Conservation (phyloP, 129 eudicot species). For the Arctium lappa region DNA sequence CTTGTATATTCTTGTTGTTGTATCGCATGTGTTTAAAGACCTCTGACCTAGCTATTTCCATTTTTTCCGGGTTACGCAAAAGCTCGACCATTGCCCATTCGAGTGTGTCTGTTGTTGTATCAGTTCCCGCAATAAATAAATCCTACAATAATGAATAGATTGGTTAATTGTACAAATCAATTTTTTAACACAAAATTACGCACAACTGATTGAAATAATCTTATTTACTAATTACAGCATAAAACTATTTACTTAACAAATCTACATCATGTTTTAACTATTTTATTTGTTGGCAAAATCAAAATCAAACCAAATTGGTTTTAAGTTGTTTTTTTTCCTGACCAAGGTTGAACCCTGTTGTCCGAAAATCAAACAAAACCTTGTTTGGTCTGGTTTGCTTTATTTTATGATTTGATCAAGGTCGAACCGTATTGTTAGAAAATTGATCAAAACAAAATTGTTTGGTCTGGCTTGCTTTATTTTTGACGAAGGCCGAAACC, state of each 20-base stretch:
- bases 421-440: neutral
- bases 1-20: neutral
- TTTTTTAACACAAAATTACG: neutral
- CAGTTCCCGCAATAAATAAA: slow-evolving; percentile 37
- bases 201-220: neutral
- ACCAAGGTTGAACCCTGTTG: neutral
- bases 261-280: neutral
- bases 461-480: neutral
- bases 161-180: neutral
- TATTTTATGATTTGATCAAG: neutral
- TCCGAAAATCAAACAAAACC: neutral
- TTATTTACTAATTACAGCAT: neutral
- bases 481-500: too few relatives aligned
- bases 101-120: slow-evolving; percentile 31
- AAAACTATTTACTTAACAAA: neutral
- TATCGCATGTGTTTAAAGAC: slow-evolving; percentile 11
- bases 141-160: slow-evolving; percentile 1
- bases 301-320: neutral
- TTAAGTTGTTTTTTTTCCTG: neutral
- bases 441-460: neutral
- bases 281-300: neutral
- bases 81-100: slow-evolving; percentile 50
- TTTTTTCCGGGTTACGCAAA: slow-evolving; percentile 7
- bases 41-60: slow-evolving; percentile 12
- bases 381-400: neutral